Conservation (phyloP, 2,329 filamentous ascomycete species). For the Dichotomopilus funicola region DNA sequence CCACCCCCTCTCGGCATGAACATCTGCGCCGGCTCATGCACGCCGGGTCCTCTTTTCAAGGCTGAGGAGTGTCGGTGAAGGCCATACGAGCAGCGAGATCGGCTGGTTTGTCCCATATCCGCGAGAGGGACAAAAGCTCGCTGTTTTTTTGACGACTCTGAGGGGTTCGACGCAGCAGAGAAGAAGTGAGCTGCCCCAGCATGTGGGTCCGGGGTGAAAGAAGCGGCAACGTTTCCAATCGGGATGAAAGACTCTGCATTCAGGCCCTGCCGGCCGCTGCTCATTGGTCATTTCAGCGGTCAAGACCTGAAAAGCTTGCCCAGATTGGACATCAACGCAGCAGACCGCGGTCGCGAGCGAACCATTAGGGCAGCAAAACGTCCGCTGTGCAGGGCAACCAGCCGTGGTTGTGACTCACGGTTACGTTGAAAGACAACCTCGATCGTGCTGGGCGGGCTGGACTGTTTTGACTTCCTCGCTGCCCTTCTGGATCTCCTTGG, state of each 20-base stretch:
- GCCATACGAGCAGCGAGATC: conserved; percentile 14
- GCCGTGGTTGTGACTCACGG: conserved; percentile 21
- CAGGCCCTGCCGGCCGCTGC: conserved; percentile 10
- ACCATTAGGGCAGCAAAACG: conserved; percentile 24
- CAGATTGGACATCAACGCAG: conserved; percentile 29
- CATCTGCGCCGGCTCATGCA: conserved; percentile 16
- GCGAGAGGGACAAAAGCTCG: conserved; percentile 2
- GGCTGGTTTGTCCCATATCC: conserved; percentile 12
- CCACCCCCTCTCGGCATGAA: conserved; percentile 13
- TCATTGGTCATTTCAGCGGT: conserved; percentile 18
- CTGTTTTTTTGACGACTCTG: conserved; percentile 5
- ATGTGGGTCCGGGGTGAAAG: conserved; percentile 8
- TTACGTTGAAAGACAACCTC: background rate
- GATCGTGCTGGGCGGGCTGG: background rate
- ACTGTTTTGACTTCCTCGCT: too few relatives aligned
- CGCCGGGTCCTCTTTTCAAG: conserved; percentile 6
- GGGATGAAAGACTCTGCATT: conserved; percentile 19
- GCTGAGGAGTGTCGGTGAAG: conserved; percentile 22
- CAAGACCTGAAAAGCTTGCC: conserved; percentile 15
- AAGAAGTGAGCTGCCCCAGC: conserved; percentile 13
- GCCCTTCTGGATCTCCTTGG: too few relatives aligned
- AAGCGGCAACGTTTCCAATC: conserved; percentile 20
- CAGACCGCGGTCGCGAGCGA: conserved; percentile 15
- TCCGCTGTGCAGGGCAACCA: conserved; percentile 13
- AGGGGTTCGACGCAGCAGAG: conserved; percentile 3